These are phyloP conservation scores for Knoxia roxburghii DNA, from an alignment of 257 asterid genomes.

Conservation along the genomic window DNA sequence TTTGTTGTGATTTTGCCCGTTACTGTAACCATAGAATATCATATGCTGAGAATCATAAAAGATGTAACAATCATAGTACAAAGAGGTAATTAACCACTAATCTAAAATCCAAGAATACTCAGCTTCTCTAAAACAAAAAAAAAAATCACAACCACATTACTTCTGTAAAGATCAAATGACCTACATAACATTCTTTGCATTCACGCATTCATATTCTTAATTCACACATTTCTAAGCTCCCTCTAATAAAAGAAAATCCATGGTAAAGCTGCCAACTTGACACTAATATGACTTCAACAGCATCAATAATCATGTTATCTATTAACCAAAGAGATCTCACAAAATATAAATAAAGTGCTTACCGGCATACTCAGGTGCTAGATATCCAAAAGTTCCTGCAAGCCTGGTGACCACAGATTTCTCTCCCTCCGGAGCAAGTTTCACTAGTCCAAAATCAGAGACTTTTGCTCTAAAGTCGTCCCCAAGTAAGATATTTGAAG, in stretches of 20 bases:
- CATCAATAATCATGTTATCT: neutral
- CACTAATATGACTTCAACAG: neutral
- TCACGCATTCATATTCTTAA: neutral
- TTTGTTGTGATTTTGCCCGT: conserved; percentile 89
- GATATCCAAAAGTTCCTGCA: conserved; percentile 90
- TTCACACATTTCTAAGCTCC: too few relatives aligned
- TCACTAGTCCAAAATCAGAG: conserved; percentile 86
- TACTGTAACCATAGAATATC: conserved; percentile 32
- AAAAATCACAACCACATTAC: neutral
- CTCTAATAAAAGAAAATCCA: neutral
- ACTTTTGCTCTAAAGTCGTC: conserved; percentile 82
- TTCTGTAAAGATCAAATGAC: neutral
- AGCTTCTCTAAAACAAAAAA: too few relatives aligned
- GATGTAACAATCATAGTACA: neutral
- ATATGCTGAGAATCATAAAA: neutral
- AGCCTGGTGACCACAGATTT: conserved; percentile 72
- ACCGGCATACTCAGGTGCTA: conserved; percentile 96
- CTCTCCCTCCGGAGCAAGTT: conserved; percentile 84
- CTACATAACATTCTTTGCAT: neutral
- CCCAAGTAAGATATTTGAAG: conserved; percentile 75
- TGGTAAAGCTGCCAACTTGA: neutral
- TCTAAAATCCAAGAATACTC: too few relatives aligned
- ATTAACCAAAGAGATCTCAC: neutral
- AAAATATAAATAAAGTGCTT: conserved; percentile 9
- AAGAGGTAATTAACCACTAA: too few relatives aligned